These are phyloP conservation scores for Carex scoparia DNA, from an alignment of 176 grass and related monocot species.

Conservation along the genomic window DNA sequence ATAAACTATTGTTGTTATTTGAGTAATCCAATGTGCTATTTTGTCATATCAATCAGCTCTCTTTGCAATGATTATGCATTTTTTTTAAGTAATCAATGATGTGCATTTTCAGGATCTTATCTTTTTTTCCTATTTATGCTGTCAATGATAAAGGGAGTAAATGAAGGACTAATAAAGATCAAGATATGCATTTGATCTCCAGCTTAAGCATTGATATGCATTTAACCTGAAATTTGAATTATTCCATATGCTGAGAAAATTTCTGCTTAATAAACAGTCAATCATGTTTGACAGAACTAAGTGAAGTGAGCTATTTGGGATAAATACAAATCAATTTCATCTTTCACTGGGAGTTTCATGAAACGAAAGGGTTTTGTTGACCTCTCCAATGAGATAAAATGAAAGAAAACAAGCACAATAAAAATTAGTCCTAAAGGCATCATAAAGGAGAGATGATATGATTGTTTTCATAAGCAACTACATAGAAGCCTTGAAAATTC, in stretches of 20 bases:
- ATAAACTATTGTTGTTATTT: not conserved
- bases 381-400: not conserved
- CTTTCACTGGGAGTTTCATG: not conserved
- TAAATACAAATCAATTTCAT: not conserved
- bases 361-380: not conserved
- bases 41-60: not conserved
- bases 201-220: not conserved
- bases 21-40: not conserved
- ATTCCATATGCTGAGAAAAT: not conserved
- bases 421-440: not conserved
- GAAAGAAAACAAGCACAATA: not conserved
- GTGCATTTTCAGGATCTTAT: not conserved
- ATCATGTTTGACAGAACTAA: too few species aligned
- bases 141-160: not conserved
- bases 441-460: not conserved
- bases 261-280: too few species aligned
- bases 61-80: not conserved
- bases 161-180: not conserved
- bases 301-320: too few species aligned
- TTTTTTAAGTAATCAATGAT: too few species aligned
- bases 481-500: not conserved
- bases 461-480: not conserved
- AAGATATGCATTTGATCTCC: not conserved
- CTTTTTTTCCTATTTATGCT: not conserved
- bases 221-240: not conserved